A percentile compares a stretch with the other conserved stretches of the same genome.
phyloP scores from a whole-genome alignment of 805 yeast genomes.

The Teunomyces pallodes region DNA sequence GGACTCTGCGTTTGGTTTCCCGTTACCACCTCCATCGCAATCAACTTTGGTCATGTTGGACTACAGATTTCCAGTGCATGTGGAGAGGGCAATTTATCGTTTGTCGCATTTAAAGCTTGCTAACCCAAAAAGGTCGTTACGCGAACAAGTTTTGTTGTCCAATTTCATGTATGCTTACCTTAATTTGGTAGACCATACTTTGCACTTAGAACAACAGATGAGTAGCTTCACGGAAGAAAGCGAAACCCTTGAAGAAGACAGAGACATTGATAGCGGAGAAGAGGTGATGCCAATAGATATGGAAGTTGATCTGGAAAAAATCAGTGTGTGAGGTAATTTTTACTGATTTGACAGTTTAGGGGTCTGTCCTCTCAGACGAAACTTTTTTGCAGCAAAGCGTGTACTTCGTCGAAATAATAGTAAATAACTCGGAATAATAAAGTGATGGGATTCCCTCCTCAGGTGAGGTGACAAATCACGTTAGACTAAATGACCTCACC shows the following conservation, averaged over 20 bases:
- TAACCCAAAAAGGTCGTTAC: slow-evolving; percentile 84
- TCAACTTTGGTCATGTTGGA: slow-evolving; percentile 80
- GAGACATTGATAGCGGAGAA: slow-evolving; percentile 8
- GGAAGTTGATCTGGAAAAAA: slow-evolving; percentile 13
- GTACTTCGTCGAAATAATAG: neutral
- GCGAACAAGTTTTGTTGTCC: slow-evolving; percentile 89
- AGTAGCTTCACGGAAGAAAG: slow-evolving; percentile 12
- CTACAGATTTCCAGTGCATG: slow-evolving; percentile 88
- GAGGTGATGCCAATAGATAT: slow-evolving; percentile 19
- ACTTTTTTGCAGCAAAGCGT: neutral
- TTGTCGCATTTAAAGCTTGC: slow-evolving; percentile 91
- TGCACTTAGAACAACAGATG: slow-evolving; percentile 65
- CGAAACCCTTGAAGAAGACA: slow-evolving; percentile 10
- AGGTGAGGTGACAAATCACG: neutral
- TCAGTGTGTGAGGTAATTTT: neutral
- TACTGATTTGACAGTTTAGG: neutral
- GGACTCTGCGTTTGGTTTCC: slow-evolving; percentile 86
- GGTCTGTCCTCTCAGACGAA: neutral
- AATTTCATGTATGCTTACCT: slow-evolving; percentile 97
- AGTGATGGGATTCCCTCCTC: neutral
- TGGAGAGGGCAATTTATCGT: slow-evolving; percentile 92
- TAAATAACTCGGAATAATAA: neutral
- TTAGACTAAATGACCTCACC: neutral
- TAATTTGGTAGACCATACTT: slow-evolving; percentile 89
- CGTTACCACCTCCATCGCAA: slow-evolving; percentile 74